Percentiles rank a stretch among this genome's conserved stretches.
phyloP scores from a whole-genome alignment of 768 basidiomycete species.

The Rhodosporidiobolus odoratus region DNA sequence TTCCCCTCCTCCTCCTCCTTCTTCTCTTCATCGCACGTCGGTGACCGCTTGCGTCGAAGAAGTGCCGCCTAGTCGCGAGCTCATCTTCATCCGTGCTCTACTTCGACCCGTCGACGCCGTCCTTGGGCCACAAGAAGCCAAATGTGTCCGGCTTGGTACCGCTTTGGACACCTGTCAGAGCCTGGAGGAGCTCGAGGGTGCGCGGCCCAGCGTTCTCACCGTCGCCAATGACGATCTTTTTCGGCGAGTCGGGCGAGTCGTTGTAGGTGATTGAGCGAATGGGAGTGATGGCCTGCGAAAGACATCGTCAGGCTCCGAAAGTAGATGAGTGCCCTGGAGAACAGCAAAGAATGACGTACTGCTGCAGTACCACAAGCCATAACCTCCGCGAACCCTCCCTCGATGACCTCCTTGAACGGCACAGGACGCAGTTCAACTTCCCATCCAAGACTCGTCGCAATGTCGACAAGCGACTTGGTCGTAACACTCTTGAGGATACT shows the following conservation, averaged over 20 bases:
- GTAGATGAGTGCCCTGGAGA: not conserved
- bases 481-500: constrained; percentile 42
- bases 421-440: constrained; percentile 36
- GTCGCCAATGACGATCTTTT: constrained; percentile 40
- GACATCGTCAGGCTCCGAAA: no score
- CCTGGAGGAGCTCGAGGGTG: constrained; percentile 37
- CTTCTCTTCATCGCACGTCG: no score
- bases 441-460: constrained; percentile 41
- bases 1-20: not conserved
- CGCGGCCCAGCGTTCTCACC: constrained; percentile 39
- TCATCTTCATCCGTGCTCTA: no score
- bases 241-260: constrained; percentile 10
- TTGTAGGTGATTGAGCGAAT: constrained; percentile 41
- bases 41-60: no score
- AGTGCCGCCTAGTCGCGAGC: no score
- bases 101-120: constrained; percentile 32
- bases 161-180: constrained; percentile 41
- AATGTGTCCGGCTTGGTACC: constrained; percentile 28
- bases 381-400: constrained; percentile 39
- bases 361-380: constrained; percentile 43
- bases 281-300: constrained; percentile 38
- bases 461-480: constrained; percentile 37
- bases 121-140: constrained; percentile 36
- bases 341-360: constrained; percentile 11
- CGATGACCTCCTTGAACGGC: constrained; percentile 38